These are phyloP conservation scores for Actinidia arguta DNA, from an alignment of 179 eudicot genomes.

Conservation along the genomic window DNA sequence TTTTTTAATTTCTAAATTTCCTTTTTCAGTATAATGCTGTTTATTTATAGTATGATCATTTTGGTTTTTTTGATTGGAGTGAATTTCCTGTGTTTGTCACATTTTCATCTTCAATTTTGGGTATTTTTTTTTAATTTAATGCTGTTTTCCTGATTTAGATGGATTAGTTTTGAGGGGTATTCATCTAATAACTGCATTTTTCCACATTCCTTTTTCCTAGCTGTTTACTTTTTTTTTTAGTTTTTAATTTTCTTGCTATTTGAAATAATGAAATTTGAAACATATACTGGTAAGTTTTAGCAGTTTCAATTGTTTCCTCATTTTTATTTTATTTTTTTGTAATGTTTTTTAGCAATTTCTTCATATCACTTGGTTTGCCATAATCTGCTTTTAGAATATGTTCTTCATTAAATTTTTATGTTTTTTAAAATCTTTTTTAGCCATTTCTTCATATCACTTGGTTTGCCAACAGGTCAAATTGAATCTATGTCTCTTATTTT, in stretches of 20 bases:
- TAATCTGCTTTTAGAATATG: not conserved
- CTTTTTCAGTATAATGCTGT: not conserved
- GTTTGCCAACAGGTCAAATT: too few relatives aligned
- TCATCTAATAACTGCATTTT: conserved; percentile 6
- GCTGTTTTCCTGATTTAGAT: not conserved
- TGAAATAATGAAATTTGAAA: not conserved
- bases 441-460: too few relatives aligned
- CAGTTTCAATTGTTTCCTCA: not conserved
- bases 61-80: not conserved
- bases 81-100: not conserved
- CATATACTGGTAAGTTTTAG: not conserved
- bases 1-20: not conserved
- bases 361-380: not conserved
- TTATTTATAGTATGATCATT: not conserved
- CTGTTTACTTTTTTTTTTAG: not conserved
- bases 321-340: not conserved
- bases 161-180: not conserved
- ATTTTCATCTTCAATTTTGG: not conserved
- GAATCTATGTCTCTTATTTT: too few relatives aligned
- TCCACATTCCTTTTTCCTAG: not conserved
- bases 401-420: not conserved
- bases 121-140: not conserved
- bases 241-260: not conserved
- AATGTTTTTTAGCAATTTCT: not conserved
- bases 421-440: too few relatives aligned